Percentiles rank a stretch among this genome's conserved stretches.
phyloP scores from a whole-genome alignment of 2,329 filamentous ascomycete genomes.

The Alternaria brassicae region DNA sequence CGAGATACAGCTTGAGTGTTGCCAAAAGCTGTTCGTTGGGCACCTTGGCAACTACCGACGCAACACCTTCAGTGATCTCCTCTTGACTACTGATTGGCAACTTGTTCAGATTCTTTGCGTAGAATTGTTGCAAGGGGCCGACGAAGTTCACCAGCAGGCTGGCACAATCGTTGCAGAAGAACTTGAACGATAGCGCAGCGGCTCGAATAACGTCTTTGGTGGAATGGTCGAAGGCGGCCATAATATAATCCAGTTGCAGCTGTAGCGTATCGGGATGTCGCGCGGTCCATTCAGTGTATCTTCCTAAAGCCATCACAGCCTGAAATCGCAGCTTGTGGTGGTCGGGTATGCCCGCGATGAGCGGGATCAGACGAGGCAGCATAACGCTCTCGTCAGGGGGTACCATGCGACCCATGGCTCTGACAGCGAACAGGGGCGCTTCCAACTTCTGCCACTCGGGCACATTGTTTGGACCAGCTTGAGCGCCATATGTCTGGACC shows the following conservation, averaged over 20 bases:
- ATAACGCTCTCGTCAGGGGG: conserved; percentile 86
- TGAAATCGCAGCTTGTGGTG: conserved; percentile 99
- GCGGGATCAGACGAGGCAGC: conserved; percentile 87
- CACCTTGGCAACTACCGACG: conserved; percentile 87
- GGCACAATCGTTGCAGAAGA: conserved; percentile 95
- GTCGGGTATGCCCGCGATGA: conserved; percentile 91
- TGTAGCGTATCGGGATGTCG: conserved; percentile 92
- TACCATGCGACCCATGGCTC: conserved; percentile 96
- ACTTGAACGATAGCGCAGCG: conserved; percentile 92
- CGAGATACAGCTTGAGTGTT: conserved; percentile 89
- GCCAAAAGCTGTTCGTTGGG: conserved; percentile 80
- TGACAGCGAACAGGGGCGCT: conserved; percentile 91
- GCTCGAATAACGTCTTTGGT: conserved; percentile 92
- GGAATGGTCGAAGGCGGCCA: conserved; percentile 85
- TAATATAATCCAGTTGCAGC: conserved; percentile 93
- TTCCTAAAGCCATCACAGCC: conserved; percentile 94
- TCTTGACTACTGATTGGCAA: conserved; percentile 88
- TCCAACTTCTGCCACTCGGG: conserved; percentile 97
- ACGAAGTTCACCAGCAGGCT: conserved; percentile 84
- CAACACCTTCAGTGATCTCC: conserved; percentile 94
- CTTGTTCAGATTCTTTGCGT: conserved; percentile 85
- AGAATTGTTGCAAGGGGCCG: conserved; percentile 87
- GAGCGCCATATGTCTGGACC: conserved; percentile 81
- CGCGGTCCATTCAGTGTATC: conserved; percentile 98
- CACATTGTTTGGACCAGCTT: conserved; percentile 75